These are phyloP conservation scores for Phaffia australis DNA, from an alignment of 768 basidiomycete species.

Conservation along the genomic window DNA sequence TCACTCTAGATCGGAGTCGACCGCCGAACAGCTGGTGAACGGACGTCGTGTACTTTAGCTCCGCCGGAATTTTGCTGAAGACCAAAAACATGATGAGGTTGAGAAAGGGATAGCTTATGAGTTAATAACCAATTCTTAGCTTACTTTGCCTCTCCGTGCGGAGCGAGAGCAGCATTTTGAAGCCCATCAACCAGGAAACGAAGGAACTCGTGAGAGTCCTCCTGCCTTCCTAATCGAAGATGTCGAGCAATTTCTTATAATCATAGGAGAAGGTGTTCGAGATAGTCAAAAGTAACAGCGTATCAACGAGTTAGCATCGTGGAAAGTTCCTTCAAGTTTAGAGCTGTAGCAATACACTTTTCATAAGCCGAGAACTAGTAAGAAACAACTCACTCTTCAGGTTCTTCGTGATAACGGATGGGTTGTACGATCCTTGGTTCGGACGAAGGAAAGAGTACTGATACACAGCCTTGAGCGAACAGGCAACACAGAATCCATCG, in stretches of 20 bases:
- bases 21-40: conserved; percentile 93
- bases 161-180: conserved; percentile 57
- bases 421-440: conserved; percentile 47
- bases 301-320: neutral
- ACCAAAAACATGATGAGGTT: neutral
- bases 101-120: neutral
- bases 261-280: neutral
- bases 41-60: conserved; percentile 68
- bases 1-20: conserved; percentile 76
- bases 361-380: conserved; percentile 8
- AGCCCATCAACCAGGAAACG: conserved; percentile 85
- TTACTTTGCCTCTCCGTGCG: conserved; percentile 60
- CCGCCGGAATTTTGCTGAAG: conserved; percentile 34
- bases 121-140: conserved; percentile 29
- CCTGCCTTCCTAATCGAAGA: conserved; percentile 68
- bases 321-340: neutral
- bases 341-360: conserved; percentile 3
- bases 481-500: conserved; percentile 64
- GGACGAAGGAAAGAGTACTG: conserved; percentile 45
- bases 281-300: neutral
- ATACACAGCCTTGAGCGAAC: conserved; percentile 54
- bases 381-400: conserved; percentile 51
- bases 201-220: conserved; percentile 96
- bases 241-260: conserved; percentile 17
- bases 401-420: conserved; percentile 54